These are phyloP conservation scores for Arbutus unedo DNA, from an alignment of 148 eudicot species.

Conservation along the genomic window DNA sequence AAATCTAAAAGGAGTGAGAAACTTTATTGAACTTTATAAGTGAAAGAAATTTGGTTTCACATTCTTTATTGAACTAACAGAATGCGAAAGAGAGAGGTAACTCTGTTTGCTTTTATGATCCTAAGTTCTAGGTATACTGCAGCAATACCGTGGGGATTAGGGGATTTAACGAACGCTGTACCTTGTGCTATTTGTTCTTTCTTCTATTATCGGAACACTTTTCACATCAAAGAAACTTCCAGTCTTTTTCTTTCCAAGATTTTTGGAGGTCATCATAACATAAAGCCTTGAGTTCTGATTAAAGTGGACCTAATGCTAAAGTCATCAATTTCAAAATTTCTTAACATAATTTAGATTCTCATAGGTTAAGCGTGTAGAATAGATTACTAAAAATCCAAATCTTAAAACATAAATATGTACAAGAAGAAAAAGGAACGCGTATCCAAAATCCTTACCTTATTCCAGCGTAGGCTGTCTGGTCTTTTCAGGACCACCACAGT, in stretches of 20 bases:
- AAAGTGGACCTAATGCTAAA: not conserved
- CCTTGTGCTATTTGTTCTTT: not conserved
- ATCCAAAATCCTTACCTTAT: constrained; percentile 23
- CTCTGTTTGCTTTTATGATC: not conserved
- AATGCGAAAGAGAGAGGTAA: not conserved
- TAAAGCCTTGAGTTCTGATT: not conserved
- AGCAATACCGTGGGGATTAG: not conserved
- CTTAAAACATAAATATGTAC: not conserved
- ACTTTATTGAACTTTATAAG: too few relatives aligned
- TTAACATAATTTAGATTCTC: not conserved
- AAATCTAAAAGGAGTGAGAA: not conserved
- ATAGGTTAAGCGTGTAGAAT: not conserved
- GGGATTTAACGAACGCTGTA: not conserved
- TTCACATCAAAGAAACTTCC: too few relatives aligned
- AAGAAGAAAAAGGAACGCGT: not conserved
- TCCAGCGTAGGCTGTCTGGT: constrained; percentile 38
- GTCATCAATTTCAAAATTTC: not conserved
- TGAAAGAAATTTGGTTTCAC: not conserved
- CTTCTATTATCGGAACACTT: too few relatives aligned
- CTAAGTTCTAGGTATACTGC: not conserved
- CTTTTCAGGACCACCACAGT: constrained; percentile 34
- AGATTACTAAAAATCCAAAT: not conserved
- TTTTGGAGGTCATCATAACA: not conserved
- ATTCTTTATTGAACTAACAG: not conserved
- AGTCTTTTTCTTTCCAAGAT: not conserved